Evolutionary conservation across 495 filamentous ascomycete genomes (phyloP), one percentile per base, ranked within the genome.

Genomic region (Penicillium waksmanii): DNA sequence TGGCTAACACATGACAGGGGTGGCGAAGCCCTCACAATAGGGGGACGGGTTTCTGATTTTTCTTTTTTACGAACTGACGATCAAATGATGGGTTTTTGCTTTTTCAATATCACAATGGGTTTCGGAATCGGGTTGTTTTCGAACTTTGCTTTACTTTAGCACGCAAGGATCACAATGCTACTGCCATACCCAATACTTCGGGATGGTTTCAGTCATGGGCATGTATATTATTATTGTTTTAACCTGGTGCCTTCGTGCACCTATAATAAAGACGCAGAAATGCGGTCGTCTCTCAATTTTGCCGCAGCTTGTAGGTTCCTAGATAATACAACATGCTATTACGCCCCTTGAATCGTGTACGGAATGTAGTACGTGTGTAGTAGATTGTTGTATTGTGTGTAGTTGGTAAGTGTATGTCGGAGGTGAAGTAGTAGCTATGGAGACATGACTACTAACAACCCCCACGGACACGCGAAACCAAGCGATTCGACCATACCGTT

Each of bases 81-180:
- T 76, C 76, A 80, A 79, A 80, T 77, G 75, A 79, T 70, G 76
- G 77, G 74, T 75, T 77, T 72, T 76, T 44, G 65, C 68, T 77
- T 67, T n/a, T 72, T 62, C 54, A 77, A 77, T 77, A 75, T 74
- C 71, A 75, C 27, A 44, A 73, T 72, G 76, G 76, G 75, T 73
- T 69, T 73, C 70, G 74, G 72, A 66, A 71, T 65, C 67, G 68
- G 76, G 72, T 74, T 74, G 70, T 71, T 69, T 63, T 57, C 60
- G 61, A 66, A 67, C 70, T 76, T 66, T 66, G 55, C 56, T 69
- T 72, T 73, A 31, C 27, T 69, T 67, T 55, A 66, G 56, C 55
- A 64, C 50, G 68, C 65, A 64, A 62, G 68, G 65, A 69, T 38
- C 36, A 67, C 69, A 71, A 72, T 77, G 72, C 69, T 74, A 73